A percentile compares a stretch with the other conserved stretches of the same genome.
Conservation (phyloP, 305 asterid species). For the Fraxinus angustifolia region DNA sequence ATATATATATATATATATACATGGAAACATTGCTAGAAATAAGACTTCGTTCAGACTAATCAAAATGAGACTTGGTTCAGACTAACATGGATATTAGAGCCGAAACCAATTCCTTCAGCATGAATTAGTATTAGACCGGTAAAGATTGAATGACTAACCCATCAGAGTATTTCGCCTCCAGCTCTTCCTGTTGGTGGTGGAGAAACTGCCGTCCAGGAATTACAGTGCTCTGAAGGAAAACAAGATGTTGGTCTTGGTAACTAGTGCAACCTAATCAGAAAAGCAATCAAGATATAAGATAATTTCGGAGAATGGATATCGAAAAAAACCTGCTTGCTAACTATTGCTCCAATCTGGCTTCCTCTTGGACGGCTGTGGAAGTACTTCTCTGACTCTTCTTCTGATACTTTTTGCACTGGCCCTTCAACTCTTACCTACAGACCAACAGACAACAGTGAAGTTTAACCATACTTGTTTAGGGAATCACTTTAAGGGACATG, state of each 20-base stretch:
- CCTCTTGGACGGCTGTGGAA: slow-evolving; percentile 96
- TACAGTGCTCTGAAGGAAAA: slow-evolving; percentile 60
- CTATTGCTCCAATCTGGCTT: slow-evolving; percentile 93
- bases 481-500: slow-evolving; percentile 14
- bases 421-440: slow-evolving; percentile 93
- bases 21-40: background rate
- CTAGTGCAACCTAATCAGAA: slow-evolving; percentile 12
- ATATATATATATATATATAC: background rate
- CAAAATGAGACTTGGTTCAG: slow-evolving; percentile 6
- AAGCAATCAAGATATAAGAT: slow-evolving; percentile 12
- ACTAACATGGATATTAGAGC: background rate
- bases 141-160: slow-evolving; percentile 56
- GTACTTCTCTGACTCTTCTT: slow-evolving; percentile 80
- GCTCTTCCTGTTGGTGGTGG: slow-evolving; percentile 55
- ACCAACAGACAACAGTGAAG: slow-evolving; percentile 15
- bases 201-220: slow-evolving; percentile 75
- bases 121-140: slow-evolving; percentile 8
- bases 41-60: background rate
- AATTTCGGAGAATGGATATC: slow-evolving; percentile 10
- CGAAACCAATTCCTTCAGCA: background rate
- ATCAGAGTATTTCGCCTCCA: slow-evolving; percentile 68
- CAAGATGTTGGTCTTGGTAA: slow-evolving; percentile 25
- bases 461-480: slow-evolving; percentile 10
- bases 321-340: slow-evolving; percentile 72
- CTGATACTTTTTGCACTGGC: slow-evolving; percentile 71